Conservation (phyloP, 1,139 yeast species). For the Debaryomyces coudertii region DNA sequence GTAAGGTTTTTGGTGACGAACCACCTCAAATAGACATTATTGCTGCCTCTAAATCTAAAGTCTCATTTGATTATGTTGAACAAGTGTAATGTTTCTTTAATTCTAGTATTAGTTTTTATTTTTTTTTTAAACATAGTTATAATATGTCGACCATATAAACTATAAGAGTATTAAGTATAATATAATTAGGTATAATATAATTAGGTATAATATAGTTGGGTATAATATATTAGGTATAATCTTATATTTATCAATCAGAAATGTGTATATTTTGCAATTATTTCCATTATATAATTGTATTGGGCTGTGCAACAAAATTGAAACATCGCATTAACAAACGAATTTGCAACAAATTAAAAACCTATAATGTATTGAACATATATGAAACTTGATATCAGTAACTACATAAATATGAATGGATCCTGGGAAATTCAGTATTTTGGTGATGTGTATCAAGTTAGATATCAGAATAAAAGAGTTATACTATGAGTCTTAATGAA, state of each 20-base stretch:
- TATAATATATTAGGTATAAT: no score
- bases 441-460: neutral
- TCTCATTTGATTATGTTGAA: slow-evolving; percentile 15
- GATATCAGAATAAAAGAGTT: neutral
- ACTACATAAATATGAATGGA: slow-evolving; percentile 8
- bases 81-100: slow-evolving; percentile 7
- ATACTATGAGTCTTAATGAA: neutral
- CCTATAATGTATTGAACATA: neutral
- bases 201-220: no score
- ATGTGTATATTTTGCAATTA: neutral
- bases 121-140: neutral
- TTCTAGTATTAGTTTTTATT: no score
- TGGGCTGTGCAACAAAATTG: slow-evolving; percentile 7
- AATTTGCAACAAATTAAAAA: slow-evolving; percentile 6
- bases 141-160: neutral
- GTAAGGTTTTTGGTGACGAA: slow-evolving; percentile 49
- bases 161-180: neutral
- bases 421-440: neutral
- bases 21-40: slow-evolving; percentile 15
- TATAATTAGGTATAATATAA: no score
- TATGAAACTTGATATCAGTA: slow-evolving; percentile 5
- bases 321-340: neutral
- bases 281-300: neutral
- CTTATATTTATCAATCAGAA: neutral
- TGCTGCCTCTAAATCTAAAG: slow-evolving; percentile 8